Evolutionary conservation across 805 yeast genomes (phyloP), one percentile per base, ranked within the genome.

Genomic region (Metschnikowia rubicola): DNA sequence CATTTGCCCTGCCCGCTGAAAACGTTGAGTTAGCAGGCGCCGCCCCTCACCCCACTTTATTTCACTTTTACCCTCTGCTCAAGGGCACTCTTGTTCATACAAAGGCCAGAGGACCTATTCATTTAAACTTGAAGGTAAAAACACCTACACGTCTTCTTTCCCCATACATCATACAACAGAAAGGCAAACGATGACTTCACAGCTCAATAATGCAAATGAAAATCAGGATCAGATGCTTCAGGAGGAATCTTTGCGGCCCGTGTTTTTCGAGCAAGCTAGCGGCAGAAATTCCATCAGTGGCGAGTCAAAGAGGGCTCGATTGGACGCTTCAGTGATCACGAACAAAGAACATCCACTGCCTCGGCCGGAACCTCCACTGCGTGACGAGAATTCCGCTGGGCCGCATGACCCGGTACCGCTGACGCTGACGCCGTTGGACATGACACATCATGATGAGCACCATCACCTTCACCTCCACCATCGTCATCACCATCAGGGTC

Each of bases 151-250:
- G 26, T 21, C 26, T 21, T 21, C 26, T 21, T 8, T 4, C 26
- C 26, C 7, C 26, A 21, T 21, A 39, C 30, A 13, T 10, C 13
- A 39, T 10, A 37, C 19, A 37, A 5, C 11, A n/a, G 6, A 17
- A 29, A 29, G 19, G 10, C 21, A 37, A 26, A 13, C 39, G 43
- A 64, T 64, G 67, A 59, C 64, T 44, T 63, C 68, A 37, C 68
- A 64, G 43, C 58, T 65, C 38, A 62, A 65, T 51, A 64, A 65
- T 50, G 52, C 56, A 34, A 59, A 59, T 46, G 68, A 66, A 17
- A 63, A 64, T 47, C 60, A 63, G 44, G 67, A 65, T 47, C 67
- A 62, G 52, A 61, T 64, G 39, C 62, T 64, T 48, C 63, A 57
- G 47, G 66, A 58, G 35, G 65, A 62, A 21, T 62, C 63, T 51